Evolutionary conservation across 257 asterid genomes (phyloP).

Genomic region (Sherardia arvensis): DNA sequence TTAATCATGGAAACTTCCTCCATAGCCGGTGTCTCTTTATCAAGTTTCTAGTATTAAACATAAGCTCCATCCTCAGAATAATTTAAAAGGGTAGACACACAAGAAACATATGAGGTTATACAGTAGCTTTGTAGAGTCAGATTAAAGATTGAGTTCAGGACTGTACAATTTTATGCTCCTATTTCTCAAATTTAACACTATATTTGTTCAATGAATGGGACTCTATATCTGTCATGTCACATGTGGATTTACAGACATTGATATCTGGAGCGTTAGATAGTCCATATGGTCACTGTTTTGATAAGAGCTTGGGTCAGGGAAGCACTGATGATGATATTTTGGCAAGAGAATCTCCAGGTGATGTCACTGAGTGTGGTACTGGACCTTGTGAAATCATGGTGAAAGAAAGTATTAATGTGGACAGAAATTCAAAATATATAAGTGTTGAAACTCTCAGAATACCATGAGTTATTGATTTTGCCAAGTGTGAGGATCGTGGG

Average conservation of each 20-base stretch:
- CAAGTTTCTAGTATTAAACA: too few relatives aligned
- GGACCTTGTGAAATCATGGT: background rate
- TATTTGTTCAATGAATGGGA: too few relatives aligned
- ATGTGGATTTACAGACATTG: constrained; percentile 23
- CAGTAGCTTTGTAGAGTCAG: too few relatives aligned
- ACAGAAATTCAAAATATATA: constrained; percentile 12
- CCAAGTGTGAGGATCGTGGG: constrained; percentile 1
- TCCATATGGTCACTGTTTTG: constrained; percentile 19
- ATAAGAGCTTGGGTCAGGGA: constrained; percentile 25
- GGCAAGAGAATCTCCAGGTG: constrained; percentile 20
- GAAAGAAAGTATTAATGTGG: constrained; percentile 6
- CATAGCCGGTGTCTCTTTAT: too few relatives aligned
- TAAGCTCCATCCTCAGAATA: too few relatives aligned
- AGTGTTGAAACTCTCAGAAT: background rate
- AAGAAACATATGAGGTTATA: too few relatives aligned
- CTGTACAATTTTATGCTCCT: too few relatives aligned
- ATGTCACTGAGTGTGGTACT: constrained; percentile 5
- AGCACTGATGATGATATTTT: constrained; percentile 14
- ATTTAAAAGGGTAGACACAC: too few relatives aligned
- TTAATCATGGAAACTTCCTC: too few relatives aligned
- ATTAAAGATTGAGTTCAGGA: too few relatives aligned
- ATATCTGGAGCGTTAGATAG: too few relatives aligned
- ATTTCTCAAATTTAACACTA: too few relatives aligned
- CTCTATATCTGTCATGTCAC: constrained; percentile 18
- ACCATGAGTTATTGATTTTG: background rate